Evolutionary conservation across 768 basidiomycete genomes (phyloP).

Genomic region (Lactarius vividus): DNA sequence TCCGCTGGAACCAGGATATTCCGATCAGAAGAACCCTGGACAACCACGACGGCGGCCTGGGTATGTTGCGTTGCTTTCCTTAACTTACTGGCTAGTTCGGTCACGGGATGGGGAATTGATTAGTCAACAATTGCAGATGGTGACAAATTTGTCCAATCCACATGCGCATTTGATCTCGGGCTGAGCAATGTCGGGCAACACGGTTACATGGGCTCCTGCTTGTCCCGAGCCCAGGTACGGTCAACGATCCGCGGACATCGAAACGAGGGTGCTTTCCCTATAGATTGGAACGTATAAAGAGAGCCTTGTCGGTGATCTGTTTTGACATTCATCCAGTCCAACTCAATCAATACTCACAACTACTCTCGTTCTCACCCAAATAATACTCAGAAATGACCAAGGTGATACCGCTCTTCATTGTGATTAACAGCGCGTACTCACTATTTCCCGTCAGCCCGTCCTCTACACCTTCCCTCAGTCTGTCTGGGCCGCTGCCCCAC

Average conservation of each 20-base stretch:
- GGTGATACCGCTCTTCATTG: not conserved
- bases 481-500: slow-evolving; percentile 43
- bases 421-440: not conserved
- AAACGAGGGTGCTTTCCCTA: not conserved
- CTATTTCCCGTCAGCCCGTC: slow-evolving; percentile 27
- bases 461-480: slow-evolving; percentile 39
- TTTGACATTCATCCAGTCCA: not conserved
- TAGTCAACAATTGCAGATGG: not conserved
- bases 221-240: not conserved
- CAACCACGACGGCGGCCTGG: no score
- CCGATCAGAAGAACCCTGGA: not conserved
- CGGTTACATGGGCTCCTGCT: not conserved
- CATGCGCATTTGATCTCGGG: no score
- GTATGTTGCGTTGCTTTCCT: no score
- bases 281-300: not conserved
- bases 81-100: no score
- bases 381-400: not conserved
- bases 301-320: not conserved
- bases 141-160: not conserved
- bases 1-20: not conserved
- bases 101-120: not conserved
- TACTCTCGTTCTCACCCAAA: not conserved
- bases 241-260: not conserved
- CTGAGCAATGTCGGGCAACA: no score
- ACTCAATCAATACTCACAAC: not conserved